These are phyloP conservation scores for Aspergillus felis DNA, from an alignment of 2,329 filamentous ascomycete genomes.

Conservation along the genomic window DNA sequence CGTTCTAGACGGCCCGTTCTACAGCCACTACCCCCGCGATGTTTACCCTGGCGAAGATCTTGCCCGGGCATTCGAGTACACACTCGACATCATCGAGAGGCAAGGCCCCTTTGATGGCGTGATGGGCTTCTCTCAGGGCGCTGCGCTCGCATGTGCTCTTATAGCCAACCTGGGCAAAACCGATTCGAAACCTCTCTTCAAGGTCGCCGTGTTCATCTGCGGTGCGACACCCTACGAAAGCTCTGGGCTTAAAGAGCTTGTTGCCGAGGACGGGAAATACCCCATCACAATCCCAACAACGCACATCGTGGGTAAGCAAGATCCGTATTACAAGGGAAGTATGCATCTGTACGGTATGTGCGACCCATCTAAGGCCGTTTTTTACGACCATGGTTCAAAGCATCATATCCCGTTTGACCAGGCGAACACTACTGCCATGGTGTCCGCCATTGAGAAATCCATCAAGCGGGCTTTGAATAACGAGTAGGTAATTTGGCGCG, in stretches of 20 bases:
- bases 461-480: constrained; percentile 18
- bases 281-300: constrained; percentile 34
- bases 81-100: constrained; percentile 14
- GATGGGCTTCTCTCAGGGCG: constrained; percentile 32
- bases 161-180: constrained; percentile 20
- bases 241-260: constrained; percentile 14
- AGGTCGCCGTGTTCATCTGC: constrained; percentile 30
- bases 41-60: constrained; percentile 20
- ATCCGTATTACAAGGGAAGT: constrained; percentile 27
- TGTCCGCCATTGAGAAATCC: constrained; percentile 22
- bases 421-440: constrained; percentile 26
- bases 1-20: constrained; percentile 29
- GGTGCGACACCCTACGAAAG: constrained; percentile 23
- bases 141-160: constrained; percentile 24
- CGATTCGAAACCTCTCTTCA: constrained; percentile 24
- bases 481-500: background rate
- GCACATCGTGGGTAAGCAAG: constrained; percentile 36
- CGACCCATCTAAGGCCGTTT: constrained; percentile 25
- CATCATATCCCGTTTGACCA: constrained; percentile 33
- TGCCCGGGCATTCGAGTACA: constrained; percentile 24
- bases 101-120: constrained; percentile 31
- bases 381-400: constrained; percentile 36
- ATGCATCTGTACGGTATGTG: constrained; percentile 32
- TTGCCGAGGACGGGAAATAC: constrained; percentile 14
- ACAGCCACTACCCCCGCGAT: constrained; percentile 26